These are phyloP conservation scores for Cryptosporidium xiaoi DNA, from an alignment of 169 alveolate genomes.

Conservation along the genomic window DNA sequence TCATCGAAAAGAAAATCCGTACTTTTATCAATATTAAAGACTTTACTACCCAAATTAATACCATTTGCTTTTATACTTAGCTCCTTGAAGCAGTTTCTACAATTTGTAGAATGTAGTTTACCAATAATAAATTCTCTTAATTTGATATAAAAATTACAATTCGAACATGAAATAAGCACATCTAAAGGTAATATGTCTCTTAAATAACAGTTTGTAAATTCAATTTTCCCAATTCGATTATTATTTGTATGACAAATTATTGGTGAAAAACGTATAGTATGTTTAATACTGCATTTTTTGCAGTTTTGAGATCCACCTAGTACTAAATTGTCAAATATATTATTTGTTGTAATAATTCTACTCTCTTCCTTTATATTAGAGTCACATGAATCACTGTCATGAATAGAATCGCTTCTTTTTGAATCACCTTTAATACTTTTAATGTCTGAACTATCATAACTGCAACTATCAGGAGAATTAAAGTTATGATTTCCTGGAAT, in stretches of 20 bases:
- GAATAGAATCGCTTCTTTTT: too few species aligned
- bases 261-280: slow-evolving; percentile 54
- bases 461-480: too few species aligned
- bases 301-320: slow-evolving; percentile 58
- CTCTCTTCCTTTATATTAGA: background rate
- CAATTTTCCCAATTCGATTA: slow-evolving; percentile 33
- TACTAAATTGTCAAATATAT: slow-evolving; percentile 42
- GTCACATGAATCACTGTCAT: background rate
- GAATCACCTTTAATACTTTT: too few species aligned
- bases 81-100: slow-evolving; percentile 66
- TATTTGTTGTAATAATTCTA: too few species aligned
- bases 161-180: slow-evolving; percentile 56
- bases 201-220: slow-evolving; percentile 36
- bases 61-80: slow-evolving; percentile 29
- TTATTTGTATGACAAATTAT: slow-evolving; percentile 36
- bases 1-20: slow-evolving; percentile 57
- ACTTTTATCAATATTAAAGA: slow-evolving; percentile 51
- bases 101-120: slow-evolving; percentile 23
- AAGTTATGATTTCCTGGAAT: slow-evolving; percentile 49
- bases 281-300: slow-evolving; percentile 40
- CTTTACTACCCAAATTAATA: slow-evolving; percentile 18
- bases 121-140: slow-evolving; percentile 52
- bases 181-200: slow-evolving; percentile 45
- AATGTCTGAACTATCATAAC: too few species aligned
- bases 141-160: slow-evolving; percentile 29